Percentiles rank a stretch among this genome's conserved stretches.
Conservation (phyloP, 257 asterid genomes). For the Solanum pennellii region DNA sequence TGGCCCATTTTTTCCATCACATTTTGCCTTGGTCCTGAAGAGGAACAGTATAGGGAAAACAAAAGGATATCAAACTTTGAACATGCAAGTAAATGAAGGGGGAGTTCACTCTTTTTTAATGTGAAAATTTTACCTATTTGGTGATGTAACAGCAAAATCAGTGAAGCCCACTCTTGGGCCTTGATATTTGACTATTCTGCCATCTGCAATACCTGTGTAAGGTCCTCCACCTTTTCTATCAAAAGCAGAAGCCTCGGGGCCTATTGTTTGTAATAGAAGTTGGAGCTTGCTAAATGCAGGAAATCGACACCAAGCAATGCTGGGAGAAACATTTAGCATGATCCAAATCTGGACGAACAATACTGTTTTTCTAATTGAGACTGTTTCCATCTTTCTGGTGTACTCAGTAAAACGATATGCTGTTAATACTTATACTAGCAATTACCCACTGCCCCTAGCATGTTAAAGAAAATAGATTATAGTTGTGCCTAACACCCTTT, state of each 20-base stretch:
- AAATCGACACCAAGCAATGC: background rate
- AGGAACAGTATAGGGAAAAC: background rate
- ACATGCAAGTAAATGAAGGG: background rate
- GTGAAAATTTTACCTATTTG: slow-evolving; percentile 20
- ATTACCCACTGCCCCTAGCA: background rate
- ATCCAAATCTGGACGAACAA: background rate
- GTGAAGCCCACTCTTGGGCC: slow-evolving; percentile 12
- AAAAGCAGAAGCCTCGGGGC: slow-evolving; percentile 26
- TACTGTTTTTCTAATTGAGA: background rate
- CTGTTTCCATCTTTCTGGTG: background rate
- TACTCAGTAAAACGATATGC: background rate
- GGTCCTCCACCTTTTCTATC: slow-evolving; percentile 20
- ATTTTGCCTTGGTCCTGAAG: slow-evolving; percentile 23
- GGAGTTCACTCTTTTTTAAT: background rate
- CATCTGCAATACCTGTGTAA: slow-evolving; percentile 41
- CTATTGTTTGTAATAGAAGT: slow-evolving; percentile 1
- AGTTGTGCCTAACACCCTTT: background rate
- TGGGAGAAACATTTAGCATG: background rate
- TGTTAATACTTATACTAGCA: background rate
- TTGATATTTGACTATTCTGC: slow-evolving; percentile 28
- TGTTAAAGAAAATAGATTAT: background rate
- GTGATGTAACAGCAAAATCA: slow-evolving; percentile 35
- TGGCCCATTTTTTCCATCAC: slow-evolving; percentile 22
- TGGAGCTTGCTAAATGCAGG: background rate
- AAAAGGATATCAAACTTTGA: background rate